phyloP scores from a whole-genome alignment of 148 eudicot genomes.

The Nepenthes gracilis region DNA sequence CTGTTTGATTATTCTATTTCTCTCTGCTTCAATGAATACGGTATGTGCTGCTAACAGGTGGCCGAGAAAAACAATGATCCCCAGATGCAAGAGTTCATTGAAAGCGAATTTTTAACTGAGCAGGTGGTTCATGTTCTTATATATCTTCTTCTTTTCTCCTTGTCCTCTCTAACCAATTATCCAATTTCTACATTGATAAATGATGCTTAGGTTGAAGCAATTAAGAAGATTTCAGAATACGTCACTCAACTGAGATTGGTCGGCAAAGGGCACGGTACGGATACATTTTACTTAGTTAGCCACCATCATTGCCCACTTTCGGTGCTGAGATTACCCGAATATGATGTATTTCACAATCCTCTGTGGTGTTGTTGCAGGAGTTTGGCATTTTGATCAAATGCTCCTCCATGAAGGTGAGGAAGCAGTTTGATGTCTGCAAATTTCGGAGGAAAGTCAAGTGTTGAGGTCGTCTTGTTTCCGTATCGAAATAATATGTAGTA shows the following conservation, averaged over 20 bases:
- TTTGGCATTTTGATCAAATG: slow-evolving; percentile 88
- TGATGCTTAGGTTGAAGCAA: slow-evolving; percentile 54
- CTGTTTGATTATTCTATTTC: neutral
- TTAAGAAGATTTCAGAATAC: slow-evolving; percentile 76
- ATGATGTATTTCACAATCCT: neutral
- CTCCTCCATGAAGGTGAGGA: slow-evolving; percentile 37
- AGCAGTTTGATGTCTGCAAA: neutral
- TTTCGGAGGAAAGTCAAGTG: no score
- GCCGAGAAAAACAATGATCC: slow-evolving; percentile 63
- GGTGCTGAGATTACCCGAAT: no score
- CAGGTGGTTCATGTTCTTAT: slow-evolving; percentile 31
- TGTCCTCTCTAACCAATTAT: neutral
- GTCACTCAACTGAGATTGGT: slow-evolving; percentile 68
- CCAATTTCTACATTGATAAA: slow-evolving; percentile 3
- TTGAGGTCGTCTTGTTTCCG: no score
- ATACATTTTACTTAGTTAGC: neutral
- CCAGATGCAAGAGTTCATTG: slow-evolving; percentile 62
- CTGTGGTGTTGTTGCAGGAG: slow-evolving; percentile 35
- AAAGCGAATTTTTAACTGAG: slow-evolving; percentile 57
- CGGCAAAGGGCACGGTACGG: slow-evolving; percentile 87
- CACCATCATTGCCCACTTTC: no score
- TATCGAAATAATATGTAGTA: no score
- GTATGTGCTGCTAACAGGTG: slow-evolving; percentile 23
- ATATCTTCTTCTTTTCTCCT: neutral
- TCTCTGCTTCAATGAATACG: neutral